Evolutionary conservation across 805 yeast species (phyloP).

Genomic region (Candida rishiriensis): DNA sequence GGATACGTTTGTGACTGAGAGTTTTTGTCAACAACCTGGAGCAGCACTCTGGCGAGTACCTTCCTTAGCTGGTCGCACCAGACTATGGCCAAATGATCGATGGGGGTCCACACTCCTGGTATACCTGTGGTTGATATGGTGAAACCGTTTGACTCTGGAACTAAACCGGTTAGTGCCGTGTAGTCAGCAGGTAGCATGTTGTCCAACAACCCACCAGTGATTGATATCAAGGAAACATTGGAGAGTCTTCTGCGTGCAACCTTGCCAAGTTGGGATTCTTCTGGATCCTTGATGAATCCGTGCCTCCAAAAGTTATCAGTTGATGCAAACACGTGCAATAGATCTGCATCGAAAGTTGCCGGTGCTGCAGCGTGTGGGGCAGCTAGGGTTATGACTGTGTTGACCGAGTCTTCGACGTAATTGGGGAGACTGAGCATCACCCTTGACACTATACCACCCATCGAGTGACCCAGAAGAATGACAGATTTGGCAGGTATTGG

Average conservation of each 20-base stretch:
- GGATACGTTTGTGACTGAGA: conserved; percentile 47
- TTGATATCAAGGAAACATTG: conserved; percentile 69
- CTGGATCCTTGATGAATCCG: conserved; percentile 37
- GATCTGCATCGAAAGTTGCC: conserved; percentile 86
- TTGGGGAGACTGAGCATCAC: conserved; percentile 78
- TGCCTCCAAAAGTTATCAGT: conserved; percentile 78
- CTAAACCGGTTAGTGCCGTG: conserved; percentile 63
- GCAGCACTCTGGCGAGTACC: conserved; percentile 52
- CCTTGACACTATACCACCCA: conserved; percentile 96
- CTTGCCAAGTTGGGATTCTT: conserved; percentile 9
- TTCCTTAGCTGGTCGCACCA: conserved; percentile 91
- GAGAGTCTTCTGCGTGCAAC: conserved; percentile 44
- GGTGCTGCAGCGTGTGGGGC: conserved; percentile 94
- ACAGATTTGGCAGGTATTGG: conserved; percentile 48
- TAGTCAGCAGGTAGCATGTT: conserved; percentile 85
- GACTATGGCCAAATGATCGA: conserved; percentile 91
- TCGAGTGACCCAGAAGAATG: conserved; percentile 82
- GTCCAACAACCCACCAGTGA: conserved; percentile 86
- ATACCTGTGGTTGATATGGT: conserved; percentile 81
- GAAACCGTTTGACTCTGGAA: conserved; percentile 75
- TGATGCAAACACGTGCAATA: conserved; percentile 66
- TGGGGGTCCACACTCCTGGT: conserved; percentile 89
- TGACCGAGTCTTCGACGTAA: conserved; percentile 65
- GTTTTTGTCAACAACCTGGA: conserved; percentile 52
- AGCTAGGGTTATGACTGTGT: conserved; percentile 79